Conservation (phyloP, 805 yeast species). For the Kluyveromyces dobzhanskii region DNA sequence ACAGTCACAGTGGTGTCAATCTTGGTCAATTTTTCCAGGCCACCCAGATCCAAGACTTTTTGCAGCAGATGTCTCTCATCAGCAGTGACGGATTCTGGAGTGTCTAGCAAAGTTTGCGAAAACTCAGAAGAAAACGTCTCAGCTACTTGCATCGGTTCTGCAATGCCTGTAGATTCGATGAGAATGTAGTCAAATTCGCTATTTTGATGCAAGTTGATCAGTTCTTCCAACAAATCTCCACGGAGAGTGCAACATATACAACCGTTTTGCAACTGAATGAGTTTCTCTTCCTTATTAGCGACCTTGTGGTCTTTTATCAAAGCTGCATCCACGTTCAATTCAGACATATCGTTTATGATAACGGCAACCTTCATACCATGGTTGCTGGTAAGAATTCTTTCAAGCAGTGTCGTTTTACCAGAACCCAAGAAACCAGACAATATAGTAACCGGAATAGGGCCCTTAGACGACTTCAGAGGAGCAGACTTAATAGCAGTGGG, state of each 20-base stretch:
- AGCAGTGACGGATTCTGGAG: constrained; percentile 16
- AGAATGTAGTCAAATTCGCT: constrained; percentile 35
- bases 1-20: constrained; percentile 42
- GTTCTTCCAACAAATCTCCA: constrained; percentile 38
- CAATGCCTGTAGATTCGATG: constrained; percentile 40
- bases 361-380: constrained; percentile 39
- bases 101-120: constrained; percentile 28
- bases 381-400: constrained; percentile 32
- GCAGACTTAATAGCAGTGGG: background rate
- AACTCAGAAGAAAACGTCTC: constrained; percentile 40
- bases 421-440: constrained; percentile 40
- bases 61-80: constrained; percentile 15
- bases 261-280: constrained; percentile 40
- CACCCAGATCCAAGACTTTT: constrained; percentile 32
- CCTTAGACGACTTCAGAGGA: constrained; percentile 4
- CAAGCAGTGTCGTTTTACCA: constrained; percentile 41
- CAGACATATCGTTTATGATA: constrained; percentile 39
- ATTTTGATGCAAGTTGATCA: constrained; percentile 29
- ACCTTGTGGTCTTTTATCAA: constrained; percentile 34
- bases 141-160: constrained; percentile 45
- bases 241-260: constrained; percentile 42
- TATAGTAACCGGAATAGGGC: constrained; percentile 38
- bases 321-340: constrained; percentile 37
- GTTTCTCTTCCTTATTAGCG: constrained; percentile 34
- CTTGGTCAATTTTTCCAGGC: constrained; percentile 32